Evolutionary conservation across 345 rosid genomes (phyloP).

Genomic region (Lepidium sativum): DNA sequence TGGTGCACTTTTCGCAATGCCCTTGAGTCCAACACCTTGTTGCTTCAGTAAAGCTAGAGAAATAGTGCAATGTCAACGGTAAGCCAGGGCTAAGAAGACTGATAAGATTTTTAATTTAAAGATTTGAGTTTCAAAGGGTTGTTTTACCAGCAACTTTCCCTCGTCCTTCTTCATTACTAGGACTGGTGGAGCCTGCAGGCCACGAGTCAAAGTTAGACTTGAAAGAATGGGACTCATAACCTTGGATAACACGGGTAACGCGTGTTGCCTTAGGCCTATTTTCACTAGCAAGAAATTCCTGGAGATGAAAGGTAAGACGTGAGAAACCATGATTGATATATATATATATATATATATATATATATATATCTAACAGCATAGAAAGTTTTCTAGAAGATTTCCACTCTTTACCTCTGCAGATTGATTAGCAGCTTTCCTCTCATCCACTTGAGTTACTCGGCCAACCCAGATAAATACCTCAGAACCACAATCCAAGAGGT

Average conservation of each 20-base stretch:
- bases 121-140: not conserved
- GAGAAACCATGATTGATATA: constrained; percentile 13
- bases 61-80: constrained; percentile 8
- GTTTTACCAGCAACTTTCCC: constrained; percentile 93
- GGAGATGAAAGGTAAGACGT: constrained; percentile 26
- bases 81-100: not conserved
- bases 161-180: constrained; percentile 87
- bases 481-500: constrained; percentile 75
- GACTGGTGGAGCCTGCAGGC: constrained; percentile 78
- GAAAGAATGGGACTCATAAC: constrained; percentile 86
- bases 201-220: constrained; percentile 91
- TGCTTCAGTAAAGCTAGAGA: constrained; percentile 87
- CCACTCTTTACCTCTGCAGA: constrained; percentile 63
- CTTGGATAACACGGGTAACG: constrained; percentile 78
- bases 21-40: constrained; percentile 89
- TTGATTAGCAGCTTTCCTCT: constrained; percentile 84
- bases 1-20: constrained; percentile 60
- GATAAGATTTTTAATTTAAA: not conserved
- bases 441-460: constrained; percentile 91
- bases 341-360: too few relatives aligned
- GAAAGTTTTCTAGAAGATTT: not conserved
- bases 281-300: constrained; percentile 72
- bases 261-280: constrained; percentile 78
- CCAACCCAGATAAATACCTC: constrained; percentile 97
- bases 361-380: not conserved